Conservation (phyloP, 78 protist species). For the Guillardia theta region DNA sequence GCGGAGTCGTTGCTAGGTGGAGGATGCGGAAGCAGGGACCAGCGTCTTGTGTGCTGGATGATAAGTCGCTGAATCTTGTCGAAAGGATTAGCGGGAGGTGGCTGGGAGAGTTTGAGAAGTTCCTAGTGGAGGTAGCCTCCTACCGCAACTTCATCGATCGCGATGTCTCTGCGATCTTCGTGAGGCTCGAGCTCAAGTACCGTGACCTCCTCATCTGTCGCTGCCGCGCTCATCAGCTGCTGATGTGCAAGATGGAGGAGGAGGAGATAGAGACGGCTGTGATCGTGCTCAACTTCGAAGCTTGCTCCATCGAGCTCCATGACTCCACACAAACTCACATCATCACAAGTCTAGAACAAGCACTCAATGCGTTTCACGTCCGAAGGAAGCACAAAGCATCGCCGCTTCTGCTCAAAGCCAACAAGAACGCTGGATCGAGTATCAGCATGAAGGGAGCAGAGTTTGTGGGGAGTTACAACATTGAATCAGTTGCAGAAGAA, state of each 20-base stretch:
- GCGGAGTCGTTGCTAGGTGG: not conserved
- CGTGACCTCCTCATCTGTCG: not conserved
- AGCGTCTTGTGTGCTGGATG: not conserved
- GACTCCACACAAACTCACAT: too few species aligned
- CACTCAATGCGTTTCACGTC: too few species aligned
- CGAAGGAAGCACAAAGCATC: too few species aligned
- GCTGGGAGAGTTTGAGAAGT: not conserved
- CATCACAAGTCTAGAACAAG: too few species aligned
- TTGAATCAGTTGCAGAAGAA: too few species aligned
- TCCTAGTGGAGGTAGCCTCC: not conserved
- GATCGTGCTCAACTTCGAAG: not conserved
- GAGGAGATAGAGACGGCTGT: not conserved
- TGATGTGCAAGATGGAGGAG: not conserved
- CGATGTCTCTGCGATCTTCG: not conserved
- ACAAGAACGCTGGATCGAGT: too few species aligned
- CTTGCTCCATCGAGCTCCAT: too few species aligned
- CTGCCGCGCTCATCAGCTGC: not conserved
- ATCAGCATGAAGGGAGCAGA: too few species aligned
- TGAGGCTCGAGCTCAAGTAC: not conserved
- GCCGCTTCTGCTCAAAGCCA: too few species aligned
- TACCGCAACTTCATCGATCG: not conserved
- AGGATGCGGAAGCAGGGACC: not conserved
- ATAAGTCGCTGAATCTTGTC: not conserved
- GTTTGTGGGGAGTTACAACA: too few species aligned
- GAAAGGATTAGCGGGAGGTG: not conserved